Percentiles rank a stretch among this genome's conserved stretches.
phyloP scores from a whole-genome alignment of 768 basidiomycete genomes.

The Lactarius indigo region DNA sequence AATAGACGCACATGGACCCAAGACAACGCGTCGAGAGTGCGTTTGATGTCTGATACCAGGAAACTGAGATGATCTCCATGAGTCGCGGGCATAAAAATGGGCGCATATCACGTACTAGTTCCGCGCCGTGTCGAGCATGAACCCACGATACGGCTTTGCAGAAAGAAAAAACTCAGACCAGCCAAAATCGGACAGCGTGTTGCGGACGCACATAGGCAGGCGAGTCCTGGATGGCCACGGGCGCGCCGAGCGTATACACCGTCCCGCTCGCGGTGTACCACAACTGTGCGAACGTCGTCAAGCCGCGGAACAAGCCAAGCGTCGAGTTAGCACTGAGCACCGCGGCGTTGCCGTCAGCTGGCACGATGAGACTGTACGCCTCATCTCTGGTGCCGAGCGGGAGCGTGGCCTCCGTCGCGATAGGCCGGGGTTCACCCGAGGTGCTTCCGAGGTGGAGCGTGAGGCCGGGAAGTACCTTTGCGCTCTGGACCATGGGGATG shows the following conservation, averaged over 20 bases:
- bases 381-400: slow-evolving; percentile 41
- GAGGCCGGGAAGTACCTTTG: slow-evolving; percentile 42
- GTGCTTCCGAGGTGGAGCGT: slow-evolving; percentile 32
- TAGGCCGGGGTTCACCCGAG: slow-evolving; percentile 29
- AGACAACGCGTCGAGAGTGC: slow-evolving; percentile 14
- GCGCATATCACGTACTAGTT: slow-evolving; percentile 41
- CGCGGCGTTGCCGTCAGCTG: slow-evolving; percentile 36
- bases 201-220: slow-evolving; percentile 44
- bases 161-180: background rate
- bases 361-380: slow-evolving; percentile 41
- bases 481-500: slow-evolving; percentile 35
- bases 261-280: slow-evolving; percentile 40
- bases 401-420: slow-evolving; percentile 32
- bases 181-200: background rate
- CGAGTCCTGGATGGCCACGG: slow-evolving; percentile 41
- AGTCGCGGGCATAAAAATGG: background rate
- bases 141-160: slow-evolving; percentile 63
- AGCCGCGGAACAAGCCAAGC: slow-evolving; percentile 50
- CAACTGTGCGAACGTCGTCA: slow-evolving; percentile 54
- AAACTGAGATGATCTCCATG: background rate
- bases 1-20: slow-evolving; percentile 24
- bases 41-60: slow-evolving; percentile 11
- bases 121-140: slow-evolving; percentile 78
- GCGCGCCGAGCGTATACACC: slow-evolving; percentile 41
- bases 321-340: slow-evolving; percentile 43